phyloP scores from a whole-genome alignment of 2,329 filamentous ascomycete genomes.

The Colletotrichum limetticola region DNA sequence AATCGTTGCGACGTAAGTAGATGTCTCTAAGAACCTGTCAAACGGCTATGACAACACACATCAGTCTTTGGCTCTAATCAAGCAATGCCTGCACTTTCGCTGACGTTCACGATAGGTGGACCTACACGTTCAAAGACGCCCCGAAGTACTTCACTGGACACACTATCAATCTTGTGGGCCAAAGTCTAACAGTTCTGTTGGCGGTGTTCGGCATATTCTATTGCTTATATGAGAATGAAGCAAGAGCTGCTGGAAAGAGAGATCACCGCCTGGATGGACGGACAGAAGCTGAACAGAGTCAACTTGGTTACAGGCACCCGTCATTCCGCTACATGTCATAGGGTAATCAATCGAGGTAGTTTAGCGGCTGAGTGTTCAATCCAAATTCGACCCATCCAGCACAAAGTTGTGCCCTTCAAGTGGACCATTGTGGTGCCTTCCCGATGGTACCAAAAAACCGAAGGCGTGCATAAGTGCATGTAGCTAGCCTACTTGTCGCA shows the following conservation, averaged over 20 bases:
- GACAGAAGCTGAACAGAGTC: constrained; percentile 55
- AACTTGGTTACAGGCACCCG: constrained; percentile 65
- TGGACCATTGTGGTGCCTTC: too few relatives aligned
- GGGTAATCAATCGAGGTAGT: not conserved
- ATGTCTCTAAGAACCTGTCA: not conserved
- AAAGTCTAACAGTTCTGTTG: constrained; percentile 56
- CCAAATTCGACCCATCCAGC: too few relatives aligned
- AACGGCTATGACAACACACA: not conserved
- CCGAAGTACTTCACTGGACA: constrained; percentile 61
- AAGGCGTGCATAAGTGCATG: not conserved
- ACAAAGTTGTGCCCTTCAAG: too few relatives aligned
- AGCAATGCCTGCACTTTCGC: not conserved
- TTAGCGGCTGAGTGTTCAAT: too few relatives aligned
- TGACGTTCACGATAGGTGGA: constrained; percentile 52
- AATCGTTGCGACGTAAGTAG: constrained; percentile 63
- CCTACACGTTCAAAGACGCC: constrained; percentile 58
- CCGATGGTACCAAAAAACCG: not conserved
- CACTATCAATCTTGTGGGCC: constrained; percentile 66
- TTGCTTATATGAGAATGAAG: constrained; percentile 63
- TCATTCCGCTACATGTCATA: constrained; percentile 66
- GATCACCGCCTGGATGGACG: constrained; percentile 58
- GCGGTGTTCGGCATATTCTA: constrained; percentile 61
- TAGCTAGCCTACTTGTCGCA: not conserved
- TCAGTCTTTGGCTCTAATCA: not conserved
- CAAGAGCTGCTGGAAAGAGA: constrained; percentile 49